These are phyloP conservation scores for Fomitiporia mediterranea DNA, from an alignment of 1,284 basidiomycete species.

Conservation along the genomic window DNA sequence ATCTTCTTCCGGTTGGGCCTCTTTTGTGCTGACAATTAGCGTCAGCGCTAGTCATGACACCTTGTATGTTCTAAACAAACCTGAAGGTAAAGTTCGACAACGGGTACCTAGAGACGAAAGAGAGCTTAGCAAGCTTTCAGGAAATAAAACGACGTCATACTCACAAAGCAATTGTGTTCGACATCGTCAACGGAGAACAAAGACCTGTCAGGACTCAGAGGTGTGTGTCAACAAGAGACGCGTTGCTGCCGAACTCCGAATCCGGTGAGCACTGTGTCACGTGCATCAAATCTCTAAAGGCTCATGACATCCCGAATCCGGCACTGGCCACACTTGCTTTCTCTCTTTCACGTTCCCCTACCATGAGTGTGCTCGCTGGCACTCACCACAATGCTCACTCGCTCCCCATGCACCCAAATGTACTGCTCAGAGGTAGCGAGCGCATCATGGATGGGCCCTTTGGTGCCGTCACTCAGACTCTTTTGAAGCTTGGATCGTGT, in stretches of 20 bases:
- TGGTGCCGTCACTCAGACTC: slow-evolving; percentile 14
- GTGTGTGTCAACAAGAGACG: neutral
- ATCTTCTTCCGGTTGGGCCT: slow-evolving; percentile 94
- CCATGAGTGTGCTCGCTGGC: slow-evolving; percentile 13
- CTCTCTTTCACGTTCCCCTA: neutral
- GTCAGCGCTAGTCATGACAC: neutral
- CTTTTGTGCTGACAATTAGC: slow-evolving; percentile 68
- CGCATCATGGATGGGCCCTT: slow-evolving; percentile 16
- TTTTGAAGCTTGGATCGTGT: slow-evolving; percentile 16
- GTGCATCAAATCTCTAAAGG: too few species aligned
- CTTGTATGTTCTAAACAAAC: too few species aligned
- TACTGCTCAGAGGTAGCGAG: slow-evolving; percentile 9
- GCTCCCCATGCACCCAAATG: slow-evolving; percentile 7
- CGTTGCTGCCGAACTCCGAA: too few species aligned
- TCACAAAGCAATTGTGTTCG: slow-evolving; percentile 72
- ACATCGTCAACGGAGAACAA: slow-evolving; percentile 40
- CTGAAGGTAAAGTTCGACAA: slow-evolving; percentile 89
- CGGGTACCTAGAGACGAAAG: slow-evolving; percentile 52
- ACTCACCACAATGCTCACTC: neutral
- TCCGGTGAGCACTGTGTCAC: too few species aligned
- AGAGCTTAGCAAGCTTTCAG: neutral
- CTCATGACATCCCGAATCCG: neutral
- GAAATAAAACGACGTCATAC: slow-evolving; percentile 27
- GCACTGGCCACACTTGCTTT: neutral
- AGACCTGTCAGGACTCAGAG: neutral